Evolutionary conservation across 2,329 filamentous ascomycete species (phyloP), one percentile per base, ranked within the genome.

Genomic region (Penicillium sp.): DNA sequence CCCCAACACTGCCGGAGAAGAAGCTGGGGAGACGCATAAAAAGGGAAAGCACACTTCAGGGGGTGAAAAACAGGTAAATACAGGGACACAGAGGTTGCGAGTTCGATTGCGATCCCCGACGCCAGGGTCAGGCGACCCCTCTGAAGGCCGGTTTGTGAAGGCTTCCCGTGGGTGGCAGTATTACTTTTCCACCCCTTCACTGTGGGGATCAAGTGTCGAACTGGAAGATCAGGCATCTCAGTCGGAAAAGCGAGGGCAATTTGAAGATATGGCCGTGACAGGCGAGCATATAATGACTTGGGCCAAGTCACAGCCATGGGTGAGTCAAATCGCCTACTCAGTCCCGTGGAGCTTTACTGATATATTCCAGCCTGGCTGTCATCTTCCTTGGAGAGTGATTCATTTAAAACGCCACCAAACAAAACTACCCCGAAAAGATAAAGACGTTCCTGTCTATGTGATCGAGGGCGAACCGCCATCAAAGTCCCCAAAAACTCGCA

Each of bases 91-190:
- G 24, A 77, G 76, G 56, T 58, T 77, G 11, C 73, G 69, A 3
- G 75, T 77, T 29, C 61, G 73, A 52, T 57, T 78, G 33, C 71
- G 72, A 6, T 77, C 75, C 10, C 75, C 74, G 10, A 68, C 75
- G 2, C 75, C 75, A 3, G 65, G 63, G 0, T 62, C 70, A 5
- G 59, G 52, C 5, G 65, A 58, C 50, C 39, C 39, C 19, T 9
- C 63, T 46, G 72, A 77, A 27, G 75, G 75, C 3, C 62, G 72
- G 22, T 75, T 78, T 22, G 63, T 76, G 52, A 72, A 73, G 48
- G 70, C 75, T 3, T 77, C 72, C 54, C 73, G 75, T 3, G 73
- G 74, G 24, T 78, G 75, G 75, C 63, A 71, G 26, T 75, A 77
- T 57, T 77, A 77, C 54, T 74, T 77, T 55, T 71, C 75, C 4